phyloP scores from a whole-genome alignment of 805 yeast genomes.

The Komagataella populi region DNA sequence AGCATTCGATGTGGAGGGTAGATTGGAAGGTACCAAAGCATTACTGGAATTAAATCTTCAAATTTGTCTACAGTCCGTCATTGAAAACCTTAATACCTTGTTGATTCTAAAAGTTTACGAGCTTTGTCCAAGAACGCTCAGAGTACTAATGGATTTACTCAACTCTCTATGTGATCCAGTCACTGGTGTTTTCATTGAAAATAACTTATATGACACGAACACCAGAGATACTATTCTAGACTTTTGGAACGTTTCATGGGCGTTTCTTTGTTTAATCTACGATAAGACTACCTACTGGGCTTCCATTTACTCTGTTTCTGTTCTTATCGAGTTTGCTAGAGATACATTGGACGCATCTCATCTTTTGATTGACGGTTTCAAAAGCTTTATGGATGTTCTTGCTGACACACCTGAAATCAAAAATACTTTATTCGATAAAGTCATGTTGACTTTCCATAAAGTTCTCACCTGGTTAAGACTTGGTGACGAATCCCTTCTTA shows the following conservation, averaged over 20 bases:
- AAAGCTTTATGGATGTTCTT: slow-evolving; percentile 27
- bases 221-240: slow-evolving; percentile 12
- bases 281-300: slow-evolving; percentile 70
- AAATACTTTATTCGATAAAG: slow-evolving; percentile 28
- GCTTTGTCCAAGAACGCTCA: slow-evolving; percentile 63
- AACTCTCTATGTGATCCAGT: slow-evolving; percentile 53
- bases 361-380: slow-evolving; percentile 48
- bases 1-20: slow-evolving; percentile 66
- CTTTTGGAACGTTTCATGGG: slow-evolving; percentile 70
- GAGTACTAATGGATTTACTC: slow-evolving; percentile 62
- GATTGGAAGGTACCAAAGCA: slow-evolving; percentile 59
- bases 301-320: slow-evolving; percentile 33
- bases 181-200: slow-evolving; percentile 31
- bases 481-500: slow-evolving; percentile 63
- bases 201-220: slow-evolving; percentile 3
- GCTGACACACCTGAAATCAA: slow-evolving; percentile 8
- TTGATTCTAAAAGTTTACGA: slow-evolving; percentile 40
- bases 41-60: slow-evolving; percentile 31
- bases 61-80: slow-evolving; percentile 34
- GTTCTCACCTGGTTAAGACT: slow-evolving; percentile 74
- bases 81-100: slow-evolving; percentile 28
- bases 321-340: slow-evolving; percentile 69
- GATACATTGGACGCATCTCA: slow-evolving; percentile 75
- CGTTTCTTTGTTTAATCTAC: slow-evolving; percentile 54
- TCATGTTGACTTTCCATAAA: slow-evolving; percentile 49